Percentiles rank a stretch among this genome's conserved stretches.
Conservation (phyloP, 805 yeast genomes). For the Candida montana region DNA sequence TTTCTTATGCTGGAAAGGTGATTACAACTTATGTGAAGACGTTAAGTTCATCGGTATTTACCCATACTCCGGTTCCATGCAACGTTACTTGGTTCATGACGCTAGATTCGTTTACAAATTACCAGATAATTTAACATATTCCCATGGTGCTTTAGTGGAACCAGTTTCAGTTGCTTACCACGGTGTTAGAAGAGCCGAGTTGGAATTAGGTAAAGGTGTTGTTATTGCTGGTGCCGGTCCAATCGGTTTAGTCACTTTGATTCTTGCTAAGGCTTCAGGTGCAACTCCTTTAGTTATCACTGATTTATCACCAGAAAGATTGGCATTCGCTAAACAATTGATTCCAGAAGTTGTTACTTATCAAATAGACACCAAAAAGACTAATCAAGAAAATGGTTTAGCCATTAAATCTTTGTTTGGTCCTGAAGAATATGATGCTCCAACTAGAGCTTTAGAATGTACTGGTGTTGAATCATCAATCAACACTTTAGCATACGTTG, state of each 20-base stretch:
- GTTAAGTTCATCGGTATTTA: conserved; percentile 34
- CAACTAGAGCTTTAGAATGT: conserved; percentile 45
- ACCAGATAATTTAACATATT: conserved; percentile 40
- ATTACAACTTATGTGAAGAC: conserved; percentile 35
- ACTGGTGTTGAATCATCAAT: conserved; percentile 49
- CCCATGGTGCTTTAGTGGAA: conserved; percentile 52
- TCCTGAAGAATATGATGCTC: conserved; percentile 31
- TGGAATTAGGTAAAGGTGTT: conserved; percentile 44
- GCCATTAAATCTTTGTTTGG: conserved; percentile 34
- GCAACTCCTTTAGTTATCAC: conserved; percentile 48
- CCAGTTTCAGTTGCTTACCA: conserved; percentile 50
- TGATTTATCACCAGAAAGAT: conserved; percentile 39
- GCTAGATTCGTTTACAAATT: conserved; percentile 31
- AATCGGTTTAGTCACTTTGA: conserved; percentile 46
- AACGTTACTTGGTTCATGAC: conserved; percentile 30
- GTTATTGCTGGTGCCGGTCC: conserved; percentile 55
- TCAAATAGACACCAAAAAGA: conserved; percentile 30
- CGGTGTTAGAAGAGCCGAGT: conserved; percentile 43
- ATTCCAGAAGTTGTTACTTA: conserved; percentile 44
- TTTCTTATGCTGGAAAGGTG: conserved; percentile 34
- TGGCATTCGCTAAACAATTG: conserved; percentile 40
- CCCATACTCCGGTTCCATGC: conserved; percentile 37
- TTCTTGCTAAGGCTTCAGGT: conserved; percentile 47
- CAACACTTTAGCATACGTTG: conserved; percentile 40
- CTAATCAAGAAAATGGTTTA: conserved; percentile 33